Base-by-base conservation (phyloP, 2,329 filamentous ascomycete genomes). In the Fusarium sp. region DNA sequence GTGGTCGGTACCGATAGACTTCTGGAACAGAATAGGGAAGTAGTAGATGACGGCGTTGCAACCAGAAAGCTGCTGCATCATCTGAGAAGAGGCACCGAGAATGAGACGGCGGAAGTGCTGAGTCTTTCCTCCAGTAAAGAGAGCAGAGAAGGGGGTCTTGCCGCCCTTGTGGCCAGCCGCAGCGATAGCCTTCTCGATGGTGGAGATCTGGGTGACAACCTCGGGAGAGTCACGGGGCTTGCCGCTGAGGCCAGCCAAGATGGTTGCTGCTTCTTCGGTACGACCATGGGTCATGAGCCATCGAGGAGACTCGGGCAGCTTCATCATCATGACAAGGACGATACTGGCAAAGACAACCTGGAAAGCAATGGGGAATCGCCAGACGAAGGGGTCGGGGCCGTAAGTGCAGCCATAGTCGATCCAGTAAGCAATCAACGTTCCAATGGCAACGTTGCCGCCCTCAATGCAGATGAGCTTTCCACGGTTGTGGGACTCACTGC, bases 91-190 rank as follows among this genome's bases (percentile, higher is more conserved):
- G 2, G 84, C 81, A 9, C 87, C 88, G 5, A 91, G 82, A 52
- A 89, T 65, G 82, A 90, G 88, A 36, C 88, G 83, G 7, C 88
- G 84, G 78, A 89, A 85, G 73, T 90, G 87, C 77, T 91, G 88
- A 0, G 86, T 89, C 77, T 88, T 88, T 62, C 88, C 88, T 47
- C 83, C 82, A 6, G 86, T 89, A 71, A 89, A 82, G 2, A 90
- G 81, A 2, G 85, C 83, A 67, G 82, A 85, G 74, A 85, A 74
- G 0, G 82, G 82, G 0, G 82, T 80, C 79, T 81, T 82, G 44
- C 79, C 76, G 40, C 79, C 80, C 42, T 75, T 75, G 54, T 79
- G 78, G 14, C 82, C 84, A 20, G 83, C 84, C 30, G 85, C 86
- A 43, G 83, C 81, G 61, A 91, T 88, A 0, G 73, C 71, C 53